phyloP scores from a whole-genome alignment of 345 rosid genomes.

The Adansonia digitata region DNA sequence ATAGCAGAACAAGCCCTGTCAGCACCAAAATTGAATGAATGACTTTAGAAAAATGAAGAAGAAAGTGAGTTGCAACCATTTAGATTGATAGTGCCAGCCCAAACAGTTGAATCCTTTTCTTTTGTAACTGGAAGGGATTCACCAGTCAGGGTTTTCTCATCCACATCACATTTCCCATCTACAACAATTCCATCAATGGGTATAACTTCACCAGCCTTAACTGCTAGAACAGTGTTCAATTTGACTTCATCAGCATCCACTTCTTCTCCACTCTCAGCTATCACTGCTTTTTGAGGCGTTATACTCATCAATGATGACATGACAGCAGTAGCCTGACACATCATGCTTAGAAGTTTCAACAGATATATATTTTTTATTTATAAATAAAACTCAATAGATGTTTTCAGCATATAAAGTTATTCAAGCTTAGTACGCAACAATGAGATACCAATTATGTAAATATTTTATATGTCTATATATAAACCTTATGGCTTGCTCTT shows the following conservation, averaged over 20 bases:
- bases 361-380: neutral
- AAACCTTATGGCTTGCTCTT: constrained; percentile 89
- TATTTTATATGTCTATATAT: too few relatives aligned
- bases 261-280: constrained; percentile 81
- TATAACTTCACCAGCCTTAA: constrained; percentile 80
- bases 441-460: too few relatives aligned
- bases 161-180: constrained; percentile 83
- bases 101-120: constrained; percentile 57
- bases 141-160: constrained; percentile 85
- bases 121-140: constrained; percentile 86
- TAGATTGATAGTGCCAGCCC: constrained; percentile 91
- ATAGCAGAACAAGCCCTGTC: neutral
- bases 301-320: constrained; percentile 82
- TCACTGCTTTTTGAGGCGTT: constrained; percentile 72
- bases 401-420: neutral
- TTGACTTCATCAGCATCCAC: constrained; percentile 68
- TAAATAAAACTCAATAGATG: neutral
- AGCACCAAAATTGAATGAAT: neutral
- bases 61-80: constrained; percentile 40
- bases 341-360: neutral
- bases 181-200: constrained; percentile 90
- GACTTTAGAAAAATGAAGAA: neutral
- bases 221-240: constrained; percentile 60
- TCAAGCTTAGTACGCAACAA: neutral
- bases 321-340: constrained; percentile 67